Base-by-base conservation (phyloP, 2,329 filamentous ascomycete species). In the Dactylonectria macrodidyma region DNA sequence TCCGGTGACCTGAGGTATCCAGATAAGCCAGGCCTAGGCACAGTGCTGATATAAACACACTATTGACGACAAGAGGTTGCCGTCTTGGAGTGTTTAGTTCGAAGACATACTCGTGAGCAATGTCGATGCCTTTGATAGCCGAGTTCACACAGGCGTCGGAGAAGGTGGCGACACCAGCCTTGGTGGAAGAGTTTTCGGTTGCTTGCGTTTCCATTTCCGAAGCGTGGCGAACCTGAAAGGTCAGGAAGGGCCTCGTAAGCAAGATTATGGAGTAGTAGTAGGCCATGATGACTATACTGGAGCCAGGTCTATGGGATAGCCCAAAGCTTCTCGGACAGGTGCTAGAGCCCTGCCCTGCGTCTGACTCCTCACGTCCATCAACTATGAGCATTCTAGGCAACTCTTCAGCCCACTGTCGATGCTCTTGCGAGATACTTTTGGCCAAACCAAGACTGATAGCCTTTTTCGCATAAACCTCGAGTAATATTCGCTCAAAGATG, bases 251-350 rank as follows among this genome's bases (percentile, higher is more conserved):
- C n/a, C 56, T 48, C 14, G 56, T 50, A 36, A 59, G 56, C 12
- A 59, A 30, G 26, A 59, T 33, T 41, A 59, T 59, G 56, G 56
- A 59, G 16, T 59, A 59, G 22, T 59, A 59, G 41, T 59, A 59
- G 12, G 56, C 56, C 56, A 59, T 59, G 26, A 10, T 36, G 41
- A 59, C 56, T 24, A 59, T 59, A 26, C 41, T 59, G 11, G 56
- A 59, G 16, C 56, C 56, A n/a, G 11, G 41, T 11, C 44, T 47
- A 8, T 30, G 30, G 8, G 26, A 59, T 22, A 48, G 56, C 8
- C 56, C 41, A 10, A 24, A 22, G 38, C 44, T 59, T 36, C 56
- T 38, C 26, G 56, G 56, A 47, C 44, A 59, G 1, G 9, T 33
- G 19, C 6, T 26, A 50, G 41, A 19, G 56, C 38, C 41, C 14